Base-by-base conservation (phyloP, 768 basidiomycete genomes). In the Tricholoma flavovirens region DNA sequence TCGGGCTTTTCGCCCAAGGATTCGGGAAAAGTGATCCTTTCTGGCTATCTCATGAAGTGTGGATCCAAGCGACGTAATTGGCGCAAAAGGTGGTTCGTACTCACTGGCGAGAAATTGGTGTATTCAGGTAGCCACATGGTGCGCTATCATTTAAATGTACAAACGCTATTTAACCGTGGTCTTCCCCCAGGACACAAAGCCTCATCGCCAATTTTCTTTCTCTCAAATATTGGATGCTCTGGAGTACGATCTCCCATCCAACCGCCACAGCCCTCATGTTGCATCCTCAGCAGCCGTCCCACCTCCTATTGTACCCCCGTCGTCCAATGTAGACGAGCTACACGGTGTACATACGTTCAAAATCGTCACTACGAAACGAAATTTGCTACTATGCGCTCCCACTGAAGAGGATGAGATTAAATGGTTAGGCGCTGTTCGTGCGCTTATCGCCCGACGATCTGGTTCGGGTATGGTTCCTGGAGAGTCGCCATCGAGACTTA, bases 71-170 rank as follows among this genome's bases (percentile, higher is more conserved):
- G 96, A 66, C 87, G 90, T 64, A 91, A 84, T 61, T 99, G 97
- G 97, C 81, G 93, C 55, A 98, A 99, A 72, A 76, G 97, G 26
- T 98, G 95, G 96, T 98, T 99, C 64, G 86, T 91, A 35, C 75
- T 99, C n/a, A 93, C 87, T 36, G 85, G 86, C 36, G 91, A 93
- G 64, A 89, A 86, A 66, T 73, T 99, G 53, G 74, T 92, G 33
- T 99, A 99, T 74, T 87, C 85, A 9, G 84, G 85, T 49, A 94
- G 88, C 68, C 97, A 99, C 74, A 98, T 98, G 94, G 95, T 96
- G 65, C 59, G 86, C 77, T 40, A 42, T 29, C 9, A 17, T 24
- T 49, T 40, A 35, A 49, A 14, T 38, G 51, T 58, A 50, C 51
- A 65, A 54, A 26, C 32, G 55, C 53, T 43, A 33, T 26, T 21